Conservation (phyloP, 441 rosid species). For the Gossypium trilobum region DNA sequence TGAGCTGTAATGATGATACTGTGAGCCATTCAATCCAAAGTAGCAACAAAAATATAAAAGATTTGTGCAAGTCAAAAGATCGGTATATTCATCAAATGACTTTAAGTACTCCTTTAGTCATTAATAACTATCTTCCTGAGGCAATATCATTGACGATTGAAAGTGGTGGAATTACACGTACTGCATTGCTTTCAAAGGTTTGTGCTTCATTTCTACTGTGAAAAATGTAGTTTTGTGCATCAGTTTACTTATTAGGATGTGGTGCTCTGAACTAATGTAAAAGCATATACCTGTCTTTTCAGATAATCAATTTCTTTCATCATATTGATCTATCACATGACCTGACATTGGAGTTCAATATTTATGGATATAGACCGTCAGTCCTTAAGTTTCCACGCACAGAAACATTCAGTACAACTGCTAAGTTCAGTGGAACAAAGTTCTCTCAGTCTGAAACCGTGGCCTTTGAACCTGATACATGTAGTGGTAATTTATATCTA, state of each 20-base stretch:
- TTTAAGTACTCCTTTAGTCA: constrained; percentile 65
- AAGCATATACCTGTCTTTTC: constrained; percentile 21
- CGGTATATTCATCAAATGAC: constrained; percentile 58
- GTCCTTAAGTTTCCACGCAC: constrained; percentile 64
- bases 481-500: constrained; percentile 39
- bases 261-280: constrained; percentile 11
- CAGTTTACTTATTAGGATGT: constrained; percentile 7
- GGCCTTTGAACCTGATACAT: constrained; percentile 40
- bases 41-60: constrained; percentile 27
- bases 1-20: constrained; percentile 19
- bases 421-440: constrained; percentile 68
- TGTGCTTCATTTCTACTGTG: constrained; percentile 25
- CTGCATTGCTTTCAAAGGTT: constrained; percentile 73
- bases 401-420: constrained; percentile 56
- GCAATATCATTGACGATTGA: constrained; percentile 56
- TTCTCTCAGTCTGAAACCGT: constrained; percentile 58
- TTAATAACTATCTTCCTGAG: constrained; percentile 74
- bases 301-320: constrained; percentile 67
- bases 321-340: constrained; percentile 89
- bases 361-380: constrained; percentile 56
- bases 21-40: constrained; percentile 29
- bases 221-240: constrained; percentile 18
- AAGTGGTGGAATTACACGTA: constrained; percentile 57
- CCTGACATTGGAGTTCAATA: constrained; percentile 52
- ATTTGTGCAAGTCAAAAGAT: constrained; percentile 35